Percentiles rank a stretch among this genome's conserved stretches.
Evolutionary conservation across 139 green algal species (phyloP).

Genomic region (Tetraselmis striata): DNA sequence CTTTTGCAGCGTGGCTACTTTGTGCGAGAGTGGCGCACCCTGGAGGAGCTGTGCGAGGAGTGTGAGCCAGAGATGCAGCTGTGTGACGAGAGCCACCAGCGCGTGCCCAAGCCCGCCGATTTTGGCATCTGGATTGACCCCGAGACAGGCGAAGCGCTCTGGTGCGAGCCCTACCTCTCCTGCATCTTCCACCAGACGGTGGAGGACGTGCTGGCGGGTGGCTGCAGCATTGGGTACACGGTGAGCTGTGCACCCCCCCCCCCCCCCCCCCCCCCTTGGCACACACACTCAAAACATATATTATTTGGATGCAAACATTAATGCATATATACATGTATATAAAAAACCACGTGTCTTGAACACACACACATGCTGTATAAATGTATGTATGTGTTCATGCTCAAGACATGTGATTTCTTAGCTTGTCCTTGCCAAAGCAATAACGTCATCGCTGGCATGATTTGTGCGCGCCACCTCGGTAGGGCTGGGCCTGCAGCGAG

Average conservation of each 20-base stretch:
- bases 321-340: too few species aligned
- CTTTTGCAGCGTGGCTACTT: not conserved
- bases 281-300: too few species aligned
- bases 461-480: too few species aligned
- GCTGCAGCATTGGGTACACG: not conserved
- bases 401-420: too few species aligned
- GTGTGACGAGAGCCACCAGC: not conserved
- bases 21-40: not conserved
- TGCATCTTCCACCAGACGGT: not conserved
- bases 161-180: not conserved
- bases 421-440: too few species aligned
- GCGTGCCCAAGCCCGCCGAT: not conserved
- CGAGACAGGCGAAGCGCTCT: not conserved
- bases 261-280: too few species aligned
- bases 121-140: not conserved
- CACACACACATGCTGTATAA: too few species aligned
- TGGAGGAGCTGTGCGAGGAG: not conserved
- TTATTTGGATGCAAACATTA: too few species aligned
- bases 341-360: too few species aligned
- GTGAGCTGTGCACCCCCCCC: too few species aligned
- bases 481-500: not conserved
- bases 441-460: too few species aligned
- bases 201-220: not conserved
- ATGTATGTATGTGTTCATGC: too few species aligned
- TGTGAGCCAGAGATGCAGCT: not conserved